phyloP scores from a whole-genome alignment of 495 filamentous ascomycete species.

The Cudoniella acicularis region DNA sequence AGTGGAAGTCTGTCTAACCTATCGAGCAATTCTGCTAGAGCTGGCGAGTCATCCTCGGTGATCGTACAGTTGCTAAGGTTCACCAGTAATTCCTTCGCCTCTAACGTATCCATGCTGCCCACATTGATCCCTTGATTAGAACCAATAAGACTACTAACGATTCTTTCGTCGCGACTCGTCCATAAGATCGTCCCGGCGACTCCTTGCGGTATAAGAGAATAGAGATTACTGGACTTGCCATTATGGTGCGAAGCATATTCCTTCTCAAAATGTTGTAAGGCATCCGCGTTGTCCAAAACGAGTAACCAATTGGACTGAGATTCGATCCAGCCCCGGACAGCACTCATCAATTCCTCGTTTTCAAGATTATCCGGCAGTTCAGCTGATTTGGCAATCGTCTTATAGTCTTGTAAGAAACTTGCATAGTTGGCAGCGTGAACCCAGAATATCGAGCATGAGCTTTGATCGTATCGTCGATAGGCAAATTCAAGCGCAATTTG shows the following conservation, averaged over 20 bases:
- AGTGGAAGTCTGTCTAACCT: conserved; percentile 26
- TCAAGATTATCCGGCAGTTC: background rate
- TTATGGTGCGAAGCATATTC: background rate
- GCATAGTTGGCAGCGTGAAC: conserved; percentile 6
- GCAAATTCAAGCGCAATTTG: conserved; percentile 17
- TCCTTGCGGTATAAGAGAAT: conserved; percentile 1
- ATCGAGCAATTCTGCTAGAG: conserved; percentile 17
- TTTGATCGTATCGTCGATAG: conserved; percentile 4
- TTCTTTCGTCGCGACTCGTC: background rate
- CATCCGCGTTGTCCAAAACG: background rate
- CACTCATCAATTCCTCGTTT: conserved; percentile 4
- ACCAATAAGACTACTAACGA: background rate
- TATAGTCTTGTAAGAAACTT: conserved; percentile 7
- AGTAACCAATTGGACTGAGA: conserved; percentile 1
- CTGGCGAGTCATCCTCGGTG: background rate
- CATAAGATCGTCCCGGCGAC: background rate
- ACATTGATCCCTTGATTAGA: conserved; percentile 2
- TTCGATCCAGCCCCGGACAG: conserved; percentile 5
- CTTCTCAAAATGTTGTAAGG: conserved; percentile 1
- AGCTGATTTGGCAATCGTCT: conserved; percentile 2
- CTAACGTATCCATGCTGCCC: background rate
- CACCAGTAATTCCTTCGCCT: conserved; percentile 24
- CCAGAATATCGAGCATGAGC: conserved; percentile 12
- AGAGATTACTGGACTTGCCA: background rate
- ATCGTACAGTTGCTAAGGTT: background rate